Base-by-base conservation (phyloP, 2,329 filamentous ascomycete genomes). In the Sclerotiophoma versabilis region DNA sequence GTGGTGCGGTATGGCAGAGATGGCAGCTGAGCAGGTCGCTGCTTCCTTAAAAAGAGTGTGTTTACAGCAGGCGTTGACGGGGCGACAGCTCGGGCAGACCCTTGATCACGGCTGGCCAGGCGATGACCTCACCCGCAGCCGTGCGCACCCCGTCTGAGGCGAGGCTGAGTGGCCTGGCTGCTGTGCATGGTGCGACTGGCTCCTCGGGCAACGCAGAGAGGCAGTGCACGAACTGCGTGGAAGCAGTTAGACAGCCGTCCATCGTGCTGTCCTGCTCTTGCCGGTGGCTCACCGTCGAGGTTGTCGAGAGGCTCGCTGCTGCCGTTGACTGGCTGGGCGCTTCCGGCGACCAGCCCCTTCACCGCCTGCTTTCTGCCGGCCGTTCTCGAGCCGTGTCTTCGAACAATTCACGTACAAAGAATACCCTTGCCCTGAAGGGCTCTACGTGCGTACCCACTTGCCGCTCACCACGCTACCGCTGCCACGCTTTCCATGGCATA, bases 21-120 rank as follows among this genome's bases (percentile, higher is more conserved):
- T 50, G 64, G 64, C 60, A 65, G 64, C 61, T 54, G 54, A 58
- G 57, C 51, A 51, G 60, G 56, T 50, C 45, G 51, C 51, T 49
- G 33, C 51, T 54, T 45, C 51, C 51, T 73, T 73, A 72, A 72
- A 68, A 73, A 73, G 50, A 27, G 32, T 64, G 69, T 73, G 70
- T 73, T 74, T 73, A 73, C 63, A 60, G 46, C 53, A 42, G 45
- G 32, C 46, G 72, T 74, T 66, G 70, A 58, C 68, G 46, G 34
- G 64, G 71, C 56, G 63, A 74, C 68, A 51, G 48, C 52, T 42
- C 50, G 49, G 32, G 52, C 38, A 49, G 45, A 54, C 54, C 55
- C 50, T 49, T 54, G 62, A 41, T 25, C 54, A 37, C 23, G 38
- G 54, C 50, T 62, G 34, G 49, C 42, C 52, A 42, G 51, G 43